Evolutionary conservation across 306 rosid genomes (phyloP).

Genomic region (Acacia acuminata): DNA sequence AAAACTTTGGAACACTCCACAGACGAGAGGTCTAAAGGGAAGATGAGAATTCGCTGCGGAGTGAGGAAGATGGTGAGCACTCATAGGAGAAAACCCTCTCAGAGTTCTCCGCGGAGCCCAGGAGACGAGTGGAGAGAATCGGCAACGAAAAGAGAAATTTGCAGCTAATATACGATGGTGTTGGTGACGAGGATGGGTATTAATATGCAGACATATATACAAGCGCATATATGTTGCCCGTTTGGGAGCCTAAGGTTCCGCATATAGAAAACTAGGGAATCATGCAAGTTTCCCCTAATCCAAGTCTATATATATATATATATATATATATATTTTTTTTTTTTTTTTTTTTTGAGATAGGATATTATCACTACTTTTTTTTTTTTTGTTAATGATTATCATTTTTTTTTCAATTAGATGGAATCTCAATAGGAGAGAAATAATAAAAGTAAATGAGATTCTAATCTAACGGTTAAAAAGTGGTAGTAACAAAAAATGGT

Average conservation of each 20-base stretch:
- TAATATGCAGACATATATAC: background rate
- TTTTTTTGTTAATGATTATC: too few relatives aligned
- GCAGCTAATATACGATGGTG: background rate
- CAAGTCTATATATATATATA: too few relatives aligned
- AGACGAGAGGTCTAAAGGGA: background rate
- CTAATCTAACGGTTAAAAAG: too few relatives aligned
- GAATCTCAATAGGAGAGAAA: too few relatives aligned
- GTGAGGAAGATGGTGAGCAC: background rate
- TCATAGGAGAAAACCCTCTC: background rate
- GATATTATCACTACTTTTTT: too few relatives aligned
- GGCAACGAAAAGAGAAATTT: background rate
- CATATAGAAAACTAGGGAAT: background rate
- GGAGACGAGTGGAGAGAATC: conserved; percentile 9
- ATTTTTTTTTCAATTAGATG: too few relatives aligned
- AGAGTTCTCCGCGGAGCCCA: background rate
- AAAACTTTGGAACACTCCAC: background rate
- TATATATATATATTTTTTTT: too few relatives aligned
- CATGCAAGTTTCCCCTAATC: background rate
- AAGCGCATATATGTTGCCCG: background rate
- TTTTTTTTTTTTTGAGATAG: too few relatives aligned
- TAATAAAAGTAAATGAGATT: too few relatives aligned
- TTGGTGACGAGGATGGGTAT: background rate
- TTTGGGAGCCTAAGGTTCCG: too few relatives aligned
- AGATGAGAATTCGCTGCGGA: background rate
- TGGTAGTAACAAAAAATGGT: too few relatives aligned